These are phyloP conservation scores for Phytophthora syringae DNA, from an alignment of 352 stramenopile genomes.

Conservation along the genomic window DNA sequence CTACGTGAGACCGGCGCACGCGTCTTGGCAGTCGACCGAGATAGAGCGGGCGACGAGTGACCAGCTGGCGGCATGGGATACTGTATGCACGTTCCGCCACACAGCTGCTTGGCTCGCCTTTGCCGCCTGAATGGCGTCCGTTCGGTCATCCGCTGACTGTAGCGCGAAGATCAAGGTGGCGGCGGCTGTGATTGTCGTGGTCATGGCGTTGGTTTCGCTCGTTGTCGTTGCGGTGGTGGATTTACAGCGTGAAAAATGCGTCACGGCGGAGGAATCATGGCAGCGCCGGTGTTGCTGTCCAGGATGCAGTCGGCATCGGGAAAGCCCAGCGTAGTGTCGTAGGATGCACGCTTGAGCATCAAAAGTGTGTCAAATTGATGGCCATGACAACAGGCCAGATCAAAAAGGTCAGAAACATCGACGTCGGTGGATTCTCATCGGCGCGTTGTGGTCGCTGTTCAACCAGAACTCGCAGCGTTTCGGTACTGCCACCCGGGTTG, in stretches of 20 bases:
- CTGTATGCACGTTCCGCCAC: constrained; percentile 16
- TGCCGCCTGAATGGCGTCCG: constrained; percentile 20
- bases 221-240: too few relatives aligned
- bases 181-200: neutral
- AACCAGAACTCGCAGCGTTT: too few relatives aligned
- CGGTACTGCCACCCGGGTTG: too few relatives aligned
- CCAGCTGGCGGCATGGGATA: constrained; percentile 17
- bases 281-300: neutral
- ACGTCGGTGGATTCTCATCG: neutral
- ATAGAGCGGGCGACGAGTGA: constrained; percentile 8
- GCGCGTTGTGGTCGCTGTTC: neutral
- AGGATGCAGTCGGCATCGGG: constrained; percentile 23
- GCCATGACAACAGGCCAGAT: too few relatives aligned
- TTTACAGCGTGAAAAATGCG: neutral
- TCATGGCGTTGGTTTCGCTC: neutral
- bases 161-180: neutral
- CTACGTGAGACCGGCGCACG: constrained; percentile 27
- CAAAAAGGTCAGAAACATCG: neutral
- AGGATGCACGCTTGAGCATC: constrained; percentile 5
- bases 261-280: neutral
- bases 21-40: constrained; percentile 27
- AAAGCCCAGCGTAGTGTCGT: constrained; percentile 8
- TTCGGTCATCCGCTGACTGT: neutral
- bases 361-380: neutral
- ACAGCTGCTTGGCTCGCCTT: constrained; percentile 33